A percentile compares a stretch with the other conserved stretches of the same genome.
Evolutionary conservation across 148 eudicot species (phyloP).

Genomic region (Rhododendron mucronatum): DNA sequence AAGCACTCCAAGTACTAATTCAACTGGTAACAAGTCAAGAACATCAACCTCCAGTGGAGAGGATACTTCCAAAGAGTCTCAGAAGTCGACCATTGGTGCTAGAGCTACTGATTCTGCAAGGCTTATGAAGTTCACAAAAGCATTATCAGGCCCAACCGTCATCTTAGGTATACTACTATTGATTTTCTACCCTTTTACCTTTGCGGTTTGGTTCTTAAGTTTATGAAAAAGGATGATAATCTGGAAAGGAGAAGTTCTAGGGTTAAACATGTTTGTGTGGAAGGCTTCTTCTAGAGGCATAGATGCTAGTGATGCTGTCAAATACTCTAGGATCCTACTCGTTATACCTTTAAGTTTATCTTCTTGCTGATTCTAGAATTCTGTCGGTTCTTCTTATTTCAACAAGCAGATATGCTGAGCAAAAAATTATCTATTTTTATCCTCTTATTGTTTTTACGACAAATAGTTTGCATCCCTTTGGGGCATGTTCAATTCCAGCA

Average conservation of each 20-base stretch:
- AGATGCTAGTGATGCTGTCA: not conserved
- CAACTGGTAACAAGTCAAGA: constrained; percentile 39
- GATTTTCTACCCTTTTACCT: not conserved
- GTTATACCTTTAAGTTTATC: not conserved
- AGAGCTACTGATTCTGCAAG: constrained; percentile 94
- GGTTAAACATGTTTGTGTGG: not conserved
- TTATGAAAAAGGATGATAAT: not conserved
- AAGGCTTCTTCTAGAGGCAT: not conserved
- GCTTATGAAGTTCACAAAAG: constrained; percentile 79
- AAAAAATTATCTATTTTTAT: not conserved
- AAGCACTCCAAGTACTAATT: constrained; percentile 27
- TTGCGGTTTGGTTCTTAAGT: not conserved
- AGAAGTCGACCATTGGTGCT: constrained; percentile 53
- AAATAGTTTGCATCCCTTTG: not conserved
- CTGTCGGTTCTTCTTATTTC: not conserved
- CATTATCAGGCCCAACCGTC: constrained; percentile 65
- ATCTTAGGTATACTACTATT: constrained; percentile 51
- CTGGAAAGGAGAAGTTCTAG: not conserved
- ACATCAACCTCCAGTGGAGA: constrained; percentile 35
- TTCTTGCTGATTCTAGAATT: not conserved
- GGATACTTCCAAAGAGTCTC: constrained; percentile 47
- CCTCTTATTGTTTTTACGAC: not conserved
- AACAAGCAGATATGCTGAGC: not conserved
- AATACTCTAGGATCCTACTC: not conserved
- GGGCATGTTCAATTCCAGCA: not conserved